phyloP scores from a whole-genome alignment of 2,329 filamentous ascomycete genomes.

The Aspergillus pseudoterreus region DNA sequence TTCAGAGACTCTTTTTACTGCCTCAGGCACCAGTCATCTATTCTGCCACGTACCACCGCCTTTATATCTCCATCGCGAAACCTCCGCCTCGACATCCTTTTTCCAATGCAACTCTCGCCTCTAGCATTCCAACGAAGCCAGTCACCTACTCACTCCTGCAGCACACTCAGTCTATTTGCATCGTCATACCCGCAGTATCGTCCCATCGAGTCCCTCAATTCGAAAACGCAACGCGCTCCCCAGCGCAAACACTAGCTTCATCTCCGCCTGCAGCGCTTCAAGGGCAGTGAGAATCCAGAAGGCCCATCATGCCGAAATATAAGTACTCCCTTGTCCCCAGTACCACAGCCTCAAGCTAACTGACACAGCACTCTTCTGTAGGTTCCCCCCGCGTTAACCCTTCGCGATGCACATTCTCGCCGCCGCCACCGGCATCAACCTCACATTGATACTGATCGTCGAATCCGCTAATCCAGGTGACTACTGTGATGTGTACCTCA shows the following conservation, averaged over 20 bases:
- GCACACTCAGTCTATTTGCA: not conserved
- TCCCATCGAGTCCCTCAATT: constrained; percentile 1
- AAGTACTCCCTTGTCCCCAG: constrained; percentile 42
- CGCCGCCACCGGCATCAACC: not conserved
- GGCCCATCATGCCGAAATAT: constrained; percentile 79
- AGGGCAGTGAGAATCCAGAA: constrained; percentile 11
- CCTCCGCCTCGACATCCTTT: constrained; percentile 7
- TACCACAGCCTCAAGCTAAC: constrained; percentile 31
- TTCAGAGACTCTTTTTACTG: not conserved
- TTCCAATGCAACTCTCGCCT: constrained; percentile 5
- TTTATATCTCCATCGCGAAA: constrained; percentile 10
- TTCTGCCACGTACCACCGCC: constrained; percentile 6
- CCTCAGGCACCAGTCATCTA: not conserved
- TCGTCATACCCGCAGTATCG: not conserved
- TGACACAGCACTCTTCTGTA: constrained; percentile 64
- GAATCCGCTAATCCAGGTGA: constrained; percentile 55
- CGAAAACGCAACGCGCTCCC: constrained; percentile 16
- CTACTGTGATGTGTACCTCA: constrained; percentile 99
- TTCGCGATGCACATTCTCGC: not conserved
- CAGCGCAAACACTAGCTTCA: constrained; percentile 10
- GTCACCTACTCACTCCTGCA: not conserved
- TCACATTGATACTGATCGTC: not conserved
- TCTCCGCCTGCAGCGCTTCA: constrained; percentile 4
- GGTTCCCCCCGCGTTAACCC: constrained; percentile 27
- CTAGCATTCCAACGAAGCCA: not conserved